Base-by-base conservation (phyloP, 192 early-diverging fungal genomes). In the Backusella australiensis region DNA sequence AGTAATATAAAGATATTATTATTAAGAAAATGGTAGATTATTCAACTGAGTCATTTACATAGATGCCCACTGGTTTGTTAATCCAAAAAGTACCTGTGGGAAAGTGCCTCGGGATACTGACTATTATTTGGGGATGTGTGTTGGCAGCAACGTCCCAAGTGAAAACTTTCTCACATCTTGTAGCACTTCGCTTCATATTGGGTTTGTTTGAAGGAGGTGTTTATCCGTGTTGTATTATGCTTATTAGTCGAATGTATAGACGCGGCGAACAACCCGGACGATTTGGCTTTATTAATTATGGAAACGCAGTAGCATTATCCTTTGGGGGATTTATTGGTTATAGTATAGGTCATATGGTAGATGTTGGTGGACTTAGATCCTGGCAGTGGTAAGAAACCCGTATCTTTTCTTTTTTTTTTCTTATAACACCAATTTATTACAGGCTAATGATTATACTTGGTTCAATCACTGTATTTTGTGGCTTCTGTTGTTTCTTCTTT, bases 391-490 rank as follows among this genome's bases (percentile, higher is more conserved):
- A 77, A 14, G 39, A 39, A 9, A 2, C 9, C 11, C 0, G 38
- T 21, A 12, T 3, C 0, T 9, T 8, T n/a, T 42, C 17, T 14
- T 71, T 7, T 21, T 42, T 26, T 29, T 4, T 23, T 59, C 23
- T 71, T 9, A 32, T 34, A 15, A 46, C 21, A 26, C 0, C 19
- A 4, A 34, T 29, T 26, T 7, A 34, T 23, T 38, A 32, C 12
- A 73, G 52, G 52, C 38, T 80, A 17, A 73, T 80, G 79, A 80
- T 80, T 69, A 80, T 80, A 17, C 74, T 80, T 32, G 79, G 79
- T 4, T 14, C 42, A n/a, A 23, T 68, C 14, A 80, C 79, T 19
- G 35, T 63, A 23, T 3, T 66, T 9, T 76, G 67, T 19, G 79
- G 79, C 29, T 6, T 76, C 1, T 21, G 75, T 14, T 72, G 59